These are phyloP conservation scores for Magnaporthiopsis poae DNA, from an alignment of 2,329 filamentous ascomycete genomes.

Conservation along the genomic window DNA sequence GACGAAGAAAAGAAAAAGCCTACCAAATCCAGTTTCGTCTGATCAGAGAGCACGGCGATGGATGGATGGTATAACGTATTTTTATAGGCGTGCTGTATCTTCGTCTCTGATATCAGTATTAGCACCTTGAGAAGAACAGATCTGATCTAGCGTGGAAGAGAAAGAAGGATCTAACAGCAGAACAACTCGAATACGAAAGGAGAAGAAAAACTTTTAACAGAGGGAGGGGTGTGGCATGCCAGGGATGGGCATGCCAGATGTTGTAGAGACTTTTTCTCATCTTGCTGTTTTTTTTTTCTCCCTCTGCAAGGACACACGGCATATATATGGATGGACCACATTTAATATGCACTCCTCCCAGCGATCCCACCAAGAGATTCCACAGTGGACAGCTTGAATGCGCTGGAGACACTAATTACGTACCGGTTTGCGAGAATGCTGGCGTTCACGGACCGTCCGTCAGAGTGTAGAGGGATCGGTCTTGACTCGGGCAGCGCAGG, in stretches of 20 bases:
- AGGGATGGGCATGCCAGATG: not conserved
- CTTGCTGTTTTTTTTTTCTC: not conserved
- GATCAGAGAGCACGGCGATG: not conserved
- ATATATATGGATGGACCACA: not conserved
- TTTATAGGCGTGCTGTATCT: not conserved
- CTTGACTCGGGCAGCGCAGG: not conserved
- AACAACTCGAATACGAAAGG: not conserved
- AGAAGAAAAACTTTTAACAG: not conserved
- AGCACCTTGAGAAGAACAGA: not conserved
- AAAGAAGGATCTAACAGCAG: not conserved
- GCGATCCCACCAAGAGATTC: conserved; percentile 39
- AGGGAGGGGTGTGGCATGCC: not conserved
- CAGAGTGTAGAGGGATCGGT: no score
- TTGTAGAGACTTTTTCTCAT: not conserved
- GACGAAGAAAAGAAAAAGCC: not conserved
- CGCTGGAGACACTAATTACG: not conserved
- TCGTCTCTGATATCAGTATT: not conserved
- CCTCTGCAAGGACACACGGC: not conserved
- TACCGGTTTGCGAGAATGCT: not conserved
- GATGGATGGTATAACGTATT: not conserved
- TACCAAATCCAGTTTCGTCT: not conserved
- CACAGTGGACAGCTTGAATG: not conserved
- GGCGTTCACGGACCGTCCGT: not conserved
- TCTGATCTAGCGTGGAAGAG: not conserved
- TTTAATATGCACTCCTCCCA: not conserved